A percentile compares a stretch with the other conserved stretches of the same genome.
Conservation (phyloP, 2,329 filamentous ascomycete genomes). For the Xylaria arbuscula region DNA sequence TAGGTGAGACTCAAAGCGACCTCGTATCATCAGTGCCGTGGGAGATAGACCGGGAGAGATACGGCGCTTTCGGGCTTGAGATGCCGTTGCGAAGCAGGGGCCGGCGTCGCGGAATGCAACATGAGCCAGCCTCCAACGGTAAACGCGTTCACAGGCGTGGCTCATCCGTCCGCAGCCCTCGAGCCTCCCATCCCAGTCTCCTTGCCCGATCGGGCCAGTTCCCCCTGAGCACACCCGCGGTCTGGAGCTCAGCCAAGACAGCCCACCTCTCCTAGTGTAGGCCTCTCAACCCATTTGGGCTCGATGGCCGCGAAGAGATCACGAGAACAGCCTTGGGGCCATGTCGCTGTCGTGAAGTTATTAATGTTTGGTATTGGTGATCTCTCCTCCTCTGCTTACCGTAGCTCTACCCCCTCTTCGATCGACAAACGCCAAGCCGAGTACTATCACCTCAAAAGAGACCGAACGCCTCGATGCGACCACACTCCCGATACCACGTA, state of each 20-base stretch:
- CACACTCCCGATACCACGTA: neutral
- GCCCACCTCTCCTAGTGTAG: neutral
- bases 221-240: conserved; percentile 9
- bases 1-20: conserved; percentile 1
- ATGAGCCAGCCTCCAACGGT: conserved; percentile 16
- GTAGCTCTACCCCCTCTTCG: neutral
- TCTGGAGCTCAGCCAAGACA: conserved; percentile 18
- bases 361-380: neutral
- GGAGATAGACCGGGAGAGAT: neutral
- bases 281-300: neutral
- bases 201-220: conserved; percentile 16
- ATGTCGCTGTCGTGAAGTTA: conserved; percentile 24
- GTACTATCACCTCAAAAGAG: conserved; percentile 22
- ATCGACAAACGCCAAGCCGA: conserved; percentile 29
- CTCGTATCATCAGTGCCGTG: conserved; percentile 3
- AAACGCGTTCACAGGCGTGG: conserved; percentile 30
- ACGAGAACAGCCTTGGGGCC: neutral
- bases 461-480: conserved; percentile 22
- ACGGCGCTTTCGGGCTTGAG: conserved; percentile 9
- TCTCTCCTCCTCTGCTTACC: conserved; percentile 2
- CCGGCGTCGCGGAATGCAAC: conserved; percentile 31
- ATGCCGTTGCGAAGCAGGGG: conserved; percentile 24
- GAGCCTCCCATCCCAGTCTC: conserved; percentile 4
- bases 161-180: conserved; percentile 30
- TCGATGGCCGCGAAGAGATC: conserved; percentile 4